Evolutionary conservation across 1,284 basidiomycete species (phyloP), one percentile per base, ranked within the genome.

Genomic region (Rugosomyces carneus): DNA sequence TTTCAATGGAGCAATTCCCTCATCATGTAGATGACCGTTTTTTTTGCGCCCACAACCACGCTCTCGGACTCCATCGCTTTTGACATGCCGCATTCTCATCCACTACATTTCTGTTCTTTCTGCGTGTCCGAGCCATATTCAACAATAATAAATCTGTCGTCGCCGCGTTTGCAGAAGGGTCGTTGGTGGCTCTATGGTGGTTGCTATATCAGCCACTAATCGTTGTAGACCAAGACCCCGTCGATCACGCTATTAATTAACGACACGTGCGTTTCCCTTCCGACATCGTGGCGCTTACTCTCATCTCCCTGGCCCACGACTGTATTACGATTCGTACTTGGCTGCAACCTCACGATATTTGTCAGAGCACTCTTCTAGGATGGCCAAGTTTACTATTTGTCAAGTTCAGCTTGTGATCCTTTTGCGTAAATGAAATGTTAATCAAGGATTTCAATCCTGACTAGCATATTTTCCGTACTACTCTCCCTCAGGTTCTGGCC

Each of bases 161-260:
- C 27, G 27, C 9, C 27, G 37, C 31, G 38, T 18, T 16, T 34
- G 20, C 37, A 67, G 1, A 13, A 26, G 42, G n/a, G 60, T 60
- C 0, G 38, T 60, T 18, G 64, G 49, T n/a, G 54, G 55, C 2
- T 44, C 49, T n/a, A 10, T 45, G 18, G 44, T 42, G 6, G 40
- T 37, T 15, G 35, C 36, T 3, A 26, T 35, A 3, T 26, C 46
- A 13, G 48, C 39, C 6, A 50, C 48, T 3, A 11, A 45, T 21
- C 43, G 46, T 16, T 50, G 48, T 34, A 15, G 43, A 23, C 27
- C 27, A 5, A 13, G 26, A 3, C 31, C 15, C 40, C 42, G 10
- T 46, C 45, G 1, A 40, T 51, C 15, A 21, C 43, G 10, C 20
- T 45, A 4, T n/a, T 26, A 16, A n/a, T 48, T 11, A 37, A 44